A percentile compares a stretch with the other conserved stretches of the same genome.
phyloP scores from a whole-genome alignment of 768 basidiomycete genomes.

The Macrolepiota fuliginosa region DNA sequence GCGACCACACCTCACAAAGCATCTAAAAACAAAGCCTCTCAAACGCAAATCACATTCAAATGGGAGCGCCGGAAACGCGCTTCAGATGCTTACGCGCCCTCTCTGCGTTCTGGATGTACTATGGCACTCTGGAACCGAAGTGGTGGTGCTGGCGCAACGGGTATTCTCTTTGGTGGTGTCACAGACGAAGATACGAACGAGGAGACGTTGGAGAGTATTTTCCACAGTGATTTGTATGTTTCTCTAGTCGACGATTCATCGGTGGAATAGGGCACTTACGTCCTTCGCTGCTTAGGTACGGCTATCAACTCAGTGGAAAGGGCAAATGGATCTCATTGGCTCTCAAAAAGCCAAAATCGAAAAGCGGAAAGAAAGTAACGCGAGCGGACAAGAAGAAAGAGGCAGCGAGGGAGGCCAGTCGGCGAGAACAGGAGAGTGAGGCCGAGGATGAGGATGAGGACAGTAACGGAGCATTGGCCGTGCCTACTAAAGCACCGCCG shows the following conservation, averaged over 20 bases:
- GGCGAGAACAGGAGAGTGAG: constrained; percentile 18
- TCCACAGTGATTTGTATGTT: constrained; percentile 83
- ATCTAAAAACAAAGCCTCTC: constrained; percentile 31
- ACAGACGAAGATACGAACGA: constrained; percentile 85
- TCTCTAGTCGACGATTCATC: neutral
- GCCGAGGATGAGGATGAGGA: constrained; percentile 17
- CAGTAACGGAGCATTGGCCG: constrained; percentile 15
- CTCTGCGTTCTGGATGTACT: constrained; percentile 76
- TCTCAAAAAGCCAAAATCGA: constrained; percentile 71
- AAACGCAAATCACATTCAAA: constrained; percentile 47
- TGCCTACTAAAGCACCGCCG: neutral
- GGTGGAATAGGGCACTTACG: neutral
- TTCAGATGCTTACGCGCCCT: constrained; percentile 68
- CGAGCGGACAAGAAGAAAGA: constrained; percentile 42
- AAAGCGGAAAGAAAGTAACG: constrained; percentile 27
- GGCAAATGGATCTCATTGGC: constrained; percentile 79
- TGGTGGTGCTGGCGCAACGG: constrained; percentile 49
- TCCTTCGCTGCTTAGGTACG: constrained; percentile 47
- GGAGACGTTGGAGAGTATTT: constrained; percentile 80
- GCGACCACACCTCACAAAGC: constrained; percentile 19
- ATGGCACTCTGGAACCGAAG: constrained; percentile 71
- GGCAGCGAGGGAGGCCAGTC: constrained; percentile 7
- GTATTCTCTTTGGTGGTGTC: constrained; percentile 85
- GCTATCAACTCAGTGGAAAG: constrained; percentile 70
- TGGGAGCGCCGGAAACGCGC: constrained; percentile 84